Percentiles rank a stretch among this genome's conserved stretches.
Evolutionary conservation across 192 early-diverging fungal species (phyloP).

Genomic region (Backusella liffmaniae): DNA sequence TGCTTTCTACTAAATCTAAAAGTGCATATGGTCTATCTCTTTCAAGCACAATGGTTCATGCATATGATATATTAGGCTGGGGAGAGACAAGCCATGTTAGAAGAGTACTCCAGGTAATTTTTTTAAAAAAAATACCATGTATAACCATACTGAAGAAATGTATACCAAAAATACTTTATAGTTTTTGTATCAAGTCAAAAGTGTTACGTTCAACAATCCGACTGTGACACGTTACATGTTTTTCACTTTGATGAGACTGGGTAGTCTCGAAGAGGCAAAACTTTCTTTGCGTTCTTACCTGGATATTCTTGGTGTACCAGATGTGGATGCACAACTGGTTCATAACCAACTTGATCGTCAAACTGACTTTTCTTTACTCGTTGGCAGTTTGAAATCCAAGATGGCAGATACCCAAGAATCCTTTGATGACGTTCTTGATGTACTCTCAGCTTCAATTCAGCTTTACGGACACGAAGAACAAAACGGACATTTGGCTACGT

Average conservation of each 20-base stretch:
- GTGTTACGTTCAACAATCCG: constrained; percentile 71
- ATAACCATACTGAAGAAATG: not conserved
- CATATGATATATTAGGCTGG: constrained; percentile 8
- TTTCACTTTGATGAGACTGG: constrained; percentile 52
- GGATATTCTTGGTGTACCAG: constrained; percentile 43
- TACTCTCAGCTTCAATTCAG: not conserved
- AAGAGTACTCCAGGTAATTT: constrained; percentile 6
- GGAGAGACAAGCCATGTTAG: constrained; percentile 11
- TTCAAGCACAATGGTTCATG: not conserved
- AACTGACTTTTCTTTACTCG: not conserved
- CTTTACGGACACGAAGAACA: constrained; percentile 13
- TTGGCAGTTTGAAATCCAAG: not conserved
- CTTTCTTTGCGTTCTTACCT: constrained; percentile 61
- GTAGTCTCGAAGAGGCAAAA: constrained; percentile 73
- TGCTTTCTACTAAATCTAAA: not conserved
- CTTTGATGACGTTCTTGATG: not conserved
- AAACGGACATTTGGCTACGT: not conserved
- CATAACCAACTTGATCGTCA: not conserved
- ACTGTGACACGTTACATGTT: constrained; percentile 61
- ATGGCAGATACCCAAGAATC: not conserved
- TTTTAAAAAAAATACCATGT: not conserved
- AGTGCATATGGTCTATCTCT: not conserved
- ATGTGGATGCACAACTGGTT: not conserved
- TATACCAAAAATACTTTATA: not conserved
- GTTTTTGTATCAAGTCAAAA: constrained; percentile 8